These are phyloP conservation scores for Pyracantha coccinea DNA, from an alignment of 331 rosid species.

Conservation along the genomic window DNA sequence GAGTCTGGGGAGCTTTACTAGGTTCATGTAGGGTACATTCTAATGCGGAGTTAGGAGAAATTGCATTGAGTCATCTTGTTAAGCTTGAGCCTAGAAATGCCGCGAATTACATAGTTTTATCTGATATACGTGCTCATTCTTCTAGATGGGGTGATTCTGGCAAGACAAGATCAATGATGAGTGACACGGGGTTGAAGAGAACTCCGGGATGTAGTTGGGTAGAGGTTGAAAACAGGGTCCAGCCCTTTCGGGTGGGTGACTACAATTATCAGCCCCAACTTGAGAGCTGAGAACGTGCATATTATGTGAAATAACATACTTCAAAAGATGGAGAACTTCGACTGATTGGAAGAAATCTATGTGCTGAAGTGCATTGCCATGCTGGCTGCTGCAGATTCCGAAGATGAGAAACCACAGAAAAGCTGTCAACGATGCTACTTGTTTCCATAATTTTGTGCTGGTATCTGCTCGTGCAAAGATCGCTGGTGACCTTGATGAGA, in stretches of 20 bases:
- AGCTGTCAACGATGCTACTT: background rate
- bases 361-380: background rate
- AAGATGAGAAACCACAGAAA: background rate
- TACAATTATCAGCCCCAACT: slow-evolving; percentile 8
- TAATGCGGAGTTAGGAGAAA: slow-evolving; percentile 49
- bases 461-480: slow-evolving; percentile 5
- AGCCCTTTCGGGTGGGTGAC: background rate
- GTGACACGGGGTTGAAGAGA: slow-evolving; percentile 41
- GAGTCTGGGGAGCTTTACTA: slow-evolving; percentile 72
- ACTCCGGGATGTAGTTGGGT: slow-evolving; percentile 65
- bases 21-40: slow-evolving; percentile 67
- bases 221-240: slow-evolving; percentile 27
- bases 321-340: background rate
- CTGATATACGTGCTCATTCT: slow-evolving; percentile 50
- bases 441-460: background rate
- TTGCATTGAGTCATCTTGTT: slow-evolving; percentile 48
- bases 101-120: slow-evolving; percentile 40
- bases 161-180: slow-evolving; percentile 34
- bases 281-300: background rate
- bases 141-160: slow-evolving; percentile 48
- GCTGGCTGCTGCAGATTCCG: background rate
- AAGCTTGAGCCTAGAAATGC: slow-evolving; percentile 58
- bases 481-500: background rate
- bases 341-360: background rate
- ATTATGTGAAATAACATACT: slow-evolving; percentile 1